Conservation (phyloP, 176 grass and related monocot genomes). For the Oryza rufipogon region DNA sequence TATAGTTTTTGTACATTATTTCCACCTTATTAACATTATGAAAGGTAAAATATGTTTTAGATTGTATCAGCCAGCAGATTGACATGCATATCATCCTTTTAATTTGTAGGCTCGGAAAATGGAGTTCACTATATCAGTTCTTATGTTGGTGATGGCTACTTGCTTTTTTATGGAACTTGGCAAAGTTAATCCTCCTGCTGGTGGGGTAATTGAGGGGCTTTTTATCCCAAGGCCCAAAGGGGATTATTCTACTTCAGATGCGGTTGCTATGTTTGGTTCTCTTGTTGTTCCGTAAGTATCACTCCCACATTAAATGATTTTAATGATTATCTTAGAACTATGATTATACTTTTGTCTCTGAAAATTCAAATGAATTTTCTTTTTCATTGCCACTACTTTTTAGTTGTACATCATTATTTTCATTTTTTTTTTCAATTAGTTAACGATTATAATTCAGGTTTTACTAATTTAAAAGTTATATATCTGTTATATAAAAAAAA, state of each 20-base stretch:
- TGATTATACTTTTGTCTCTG: not conserved
- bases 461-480: constrained; percentile 7
- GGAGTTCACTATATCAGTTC: constrained; percentile 57
- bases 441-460: not conserved
- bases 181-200: constrained; percentile 58
- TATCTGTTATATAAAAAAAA: not conserved
- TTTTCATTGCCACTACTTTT: not conserved
- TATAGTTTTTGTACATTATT: no score
- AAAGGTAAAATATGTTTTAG: not conserved
- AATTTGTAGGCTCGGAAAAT: constrained; percentile 63
- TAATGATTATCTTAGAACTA: not conserved
- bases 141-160: constrained; percentile 64
- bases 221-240: constrained; percentile 67
- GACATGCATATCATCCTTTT: not conserved
- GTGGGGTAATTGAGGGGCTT: constrained; percentile 61
- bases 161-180: constrained; percentile 72
- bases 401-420: not conserved
- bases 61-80: not conserved
- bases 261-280: constrained; percentile 61
- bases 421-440: not conserved
- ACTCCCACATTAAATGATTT: not conserved
- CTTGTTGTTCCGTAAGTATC: constrained; percentile 77
- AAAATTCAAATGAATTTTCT: not conserved
- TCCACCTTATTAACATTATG: not conserved
- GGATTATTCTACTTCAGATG: constrained; percentile 53